These are phyloP conservation scores for Quercus dentata DNA, from an alignment of 306 rosid genomes.

Conservation along the genomic window DNA sequence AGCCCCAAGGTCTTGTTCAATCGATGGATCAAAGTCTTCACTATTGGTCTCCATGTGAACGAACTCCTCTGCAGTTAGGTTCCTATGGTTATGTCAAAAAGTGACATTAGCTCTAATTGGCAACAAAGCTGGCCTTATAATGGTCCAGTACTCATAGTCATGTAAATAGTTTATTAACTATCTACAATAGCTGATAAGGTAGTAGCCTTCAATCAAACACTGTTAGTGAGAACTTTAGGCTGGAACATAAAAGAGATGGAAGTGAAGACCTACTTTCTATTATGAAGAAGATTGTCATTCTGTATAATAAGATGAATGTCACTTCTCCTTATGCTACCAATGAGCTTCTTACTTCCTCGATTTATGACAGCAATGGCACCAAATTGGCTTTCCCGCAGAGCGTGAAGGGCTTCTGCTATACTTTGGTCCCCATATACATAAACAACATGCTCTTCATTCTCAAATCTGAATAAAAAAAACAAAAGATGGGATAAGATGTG, in stretches of 20 bases:
- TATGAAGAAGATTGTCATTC: constrained; percentile 36
- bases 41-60: constrained; percentile 31
- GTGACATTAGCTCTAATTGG: neutral
- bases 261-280: constrained; percentile 36
- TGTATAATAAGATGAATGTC: constrained; percentile 44
- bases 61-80: constrained; percentile 43
- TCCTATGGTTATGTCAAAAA: constrained; percentile 29
- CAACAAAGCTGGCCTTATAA: neutral
- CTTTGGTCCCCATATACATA: constrained; percentile 52
- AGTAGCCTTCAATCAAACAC: neutral
- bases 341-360: constrained; percentile 39
- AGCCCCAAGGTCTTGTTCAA: constrained; percentile 24
- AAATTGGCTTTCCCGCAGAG: constrained; percentile 39
- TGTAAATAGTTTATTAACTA: neutral
- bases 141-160: neutral
- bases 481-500: constrained; percentile 5
- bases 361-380: constrained; percentile 47
- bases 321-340: constrained; percentile 51
- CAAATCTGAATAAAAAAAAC: constrained; percentile 41
- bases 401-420: constrained; percentile 47
- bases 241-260: neutral
- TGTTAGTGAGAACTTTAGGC: neutral
- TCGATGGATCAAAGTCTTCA: constrained; percentile 9
- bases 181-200: neutral
- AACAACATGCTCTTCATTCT: constrained; percentile 39